Evolutionary conservation across 495 filamentous ascomycete species (phyloP).

Genomic region (Collariella sp.): DNA sequence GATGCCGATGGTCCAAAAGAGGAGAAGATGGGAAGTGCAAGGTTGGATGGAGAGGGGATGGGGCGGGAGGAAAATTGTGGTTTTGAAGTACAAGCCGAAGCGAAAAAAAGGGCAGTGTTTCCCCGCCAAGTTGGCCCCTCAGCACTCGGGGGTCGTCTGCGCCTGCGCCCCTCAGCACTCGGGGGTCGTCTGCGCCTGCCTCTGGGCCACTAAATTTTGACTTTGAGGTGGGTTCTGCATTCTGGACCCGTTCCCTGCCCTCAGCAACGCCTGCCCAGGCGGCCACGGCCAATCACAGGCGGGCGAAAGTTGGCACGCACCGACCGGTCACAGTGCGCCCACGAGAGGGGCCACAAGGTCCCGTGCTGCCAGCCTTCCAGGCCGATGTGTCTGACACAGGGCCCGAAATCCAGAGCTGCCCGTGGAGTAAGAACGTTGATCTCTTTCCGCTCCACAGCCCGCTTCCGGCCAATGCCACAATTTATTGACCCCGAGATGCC

Average conservation of each 20-base stretch:
- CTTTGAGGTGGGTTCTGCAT: constrained; percentile 1
- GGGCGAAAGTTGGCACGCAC: neutral
- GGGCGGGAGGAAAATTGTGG: constrained; percentile 23
- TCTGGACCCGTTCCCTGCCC: neutral
- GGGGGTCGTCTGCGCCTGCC: constrained; percentile 4
- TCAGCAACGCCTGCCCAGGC: neutral
- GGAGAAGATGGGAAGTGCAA: constrained; percentile 17
- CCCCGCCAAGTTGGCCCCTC: constrained; percentile 15
- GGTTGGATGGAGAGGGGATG: constrained; percentile 17
- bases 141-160: neutral
- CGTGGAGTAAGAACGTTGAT: too few relatives aligned
- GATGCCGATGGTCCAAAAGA: constrained; percentile 17
- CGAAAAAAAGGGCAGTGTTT: constrained; percentile 18
- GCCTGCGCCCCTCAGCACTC: constrained; percentile 8
- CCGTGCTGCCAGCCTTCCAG: neutral
- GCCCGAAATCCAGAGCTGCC: too few relatives aligned
- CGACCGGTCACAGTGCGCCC: neutral
- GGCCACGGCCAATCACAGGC: neutral
- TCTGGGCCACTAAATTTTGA: constrained; percentile 9
- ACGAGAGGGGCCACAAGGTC: neutral
- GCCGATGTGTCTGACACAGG: too few relatives aligned
- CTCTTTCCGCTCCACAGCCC: too few relatives aligned
- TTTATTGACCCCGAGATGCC: too few relatives aligned
- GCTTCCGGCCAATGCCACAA: too few relatives aligned
- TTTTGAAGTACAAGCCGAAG: constrained; percentile 16